Evolutionary conservation across 2,329 filamentous ascomycete species (phyloP), one percentile per base, ranked within the genome.

Genomic region (Colletotrichum plurivorum): DNA sequence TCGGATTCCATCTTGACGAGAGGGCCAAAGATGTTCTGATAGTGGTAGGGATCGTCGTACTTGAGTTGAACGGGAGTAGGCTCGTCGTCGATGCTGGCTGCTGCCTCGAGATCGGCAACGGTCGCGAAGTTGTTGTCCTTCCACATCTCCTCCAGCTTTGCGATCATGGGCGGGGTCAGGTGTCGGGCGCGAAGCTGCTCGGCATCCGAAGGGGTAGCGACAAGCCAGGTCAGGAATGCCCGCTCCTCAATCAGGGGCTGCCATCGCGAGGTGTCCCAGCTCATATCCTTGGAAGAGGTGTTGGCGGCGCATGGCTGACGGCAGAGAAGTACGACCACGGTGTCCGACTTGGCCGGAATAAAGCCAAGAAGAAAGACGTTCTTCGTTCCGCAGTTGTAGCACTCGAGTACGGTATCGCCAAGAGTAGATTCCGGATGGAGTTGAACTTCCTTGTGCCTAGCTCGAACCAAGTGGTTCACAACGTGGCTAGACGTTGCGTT

Each of bases 371-470:
- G 87, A 75, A 99, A 99, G 56, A 98, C 95, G 79, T 99, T 99
- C 84, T 98, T 98, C n/a, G 94, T 98, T 54, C 95, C 96, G 81
- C 96, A 99, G 83, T 98, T 98, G 85, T 99, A 99, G 84, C 96
- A 99, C 84, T 99, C 96, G 71, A 99, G 88, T 45, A 97, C 94
- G 1, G 96, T 99, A 78, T 99, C 97, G 72, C 96, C 96, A 12
- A 99, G 90, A 8, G 94, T 92, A 18, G 96, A 98, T 74, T 92
- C 91, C 8, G 96, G 95, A 79, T 99, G 96, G 63, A 99, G 90
- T 81, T 98, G 95, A 61, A 99, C 96, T 84, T 99, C 97, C 86
- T 98, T 99, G 85, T 99, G 96, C 72, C 96, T 93, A 72, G 97
- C 95, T 76, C 97, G 93, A 70, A 99, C 96, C 41, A 99, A 90